Evolutionary conservation across 2,329 filamentous ascomycete species (phyloP), one percentile per base, ranked within the genome.

Genomic region (Microsporum audouinii): DNA sequence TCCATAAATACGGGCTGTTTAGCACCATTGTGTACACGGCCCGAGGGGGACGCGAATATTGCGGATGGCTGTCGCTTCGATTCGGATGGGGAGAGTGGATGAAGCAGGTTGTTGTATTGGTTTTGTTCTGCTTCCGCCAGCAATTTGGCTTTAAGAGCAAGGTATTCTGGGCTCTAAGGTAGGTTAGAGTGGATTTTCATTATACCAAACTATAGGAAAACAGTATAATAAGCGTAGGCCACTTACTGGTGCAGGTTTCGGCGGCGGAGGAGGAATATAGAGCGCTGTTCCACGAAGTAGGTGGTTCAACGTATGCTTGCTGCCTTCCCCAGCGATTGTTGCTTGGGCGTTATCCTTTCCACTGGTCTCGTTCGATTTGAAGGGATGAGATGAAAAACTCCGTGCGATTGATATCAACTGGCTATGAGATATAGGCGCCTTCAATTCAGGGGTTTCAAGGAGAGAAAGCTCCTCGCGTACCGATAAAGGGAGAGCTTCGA

Each of bases 81-180:
- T 27, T 57, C 27, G 6, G 86, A 17, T 1, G 76, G 72, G 0
- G 79, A 73, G 1, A 77, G 74, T 1, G 86, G 83, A 64, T 86
- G 85, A 58, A 87, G 76, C 85, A 97, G 90, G 70, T 86, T 84
- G 66, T 89, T 83, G 78, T 97, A 99, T 59, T 84, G 81, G 63
- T 87, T 84, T 66, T 85, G 82, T 77, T 97, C 91, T 76, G 92
- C 88, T 68, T 94, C 86, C 63, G 82, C 84, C 64, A 90, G 89
- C 23, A 99, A 84, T 14, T 87, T 85, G 29, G 85, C 85, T 90
- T 97, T 97, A 1, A 96, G 79, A 5, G 86, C 87, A 72, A 89
- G 88, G 77, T 92, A 97, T 75, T 95, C 88, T 5, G 85, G 78
- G 0, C 87, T 87, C 84, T 95, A 70, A 5, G n/a, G 27, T n/a